Evolutionary conservation across 352 stramenopile species (phyloP), one percentile per base, ranked within the genome.

Genomic region (Pythium dissimile): DNA sequence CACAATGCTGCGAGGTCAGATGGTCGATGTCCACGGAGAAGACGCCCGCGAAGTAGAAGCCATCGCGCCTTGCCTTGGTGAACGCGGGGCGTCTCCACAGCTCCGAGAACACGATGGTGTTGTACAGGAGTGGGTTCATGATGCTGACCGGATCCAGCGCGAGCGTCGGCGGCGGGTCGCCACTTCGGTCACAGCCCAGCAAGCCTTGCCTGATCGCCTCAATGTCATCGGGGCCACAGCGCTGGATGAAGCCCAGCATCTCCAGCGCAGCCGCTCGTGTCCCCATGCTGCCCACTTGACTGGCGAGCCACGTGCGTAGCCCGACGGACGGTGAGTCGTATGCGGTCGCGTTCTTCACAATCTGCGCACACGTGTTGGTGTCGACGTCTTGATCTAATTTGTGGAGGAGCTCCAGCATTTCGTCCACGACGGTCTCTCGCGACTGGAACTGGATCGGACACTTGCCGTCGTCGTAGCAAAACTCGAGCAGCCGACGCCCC

Each of bases 91-190:
- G 27, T 4, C 15, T 34, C 52, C 52, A 71, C 5, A 26, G 46
- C 28, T 71, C 64, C 4, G 58, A 67, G 34, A 48, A 67, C 15
- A 67, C 59, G 16, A 70, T 56, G n/a, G 54, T 9, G 11, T 54
- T 55, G 46, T 64, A 68, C 30, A 68, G 30, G 18, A 68, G 34
- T 30, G 44, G 1, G 31, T 20, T 59, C 30, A 32, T 13, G 27
- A 41, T 50, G 3, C 43, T 20, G 2, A 65, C 16, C 2, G 41
- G 47, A 15, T 65, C 49, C 11, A 30, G 42, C 11, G 35, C n/a
- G n/a, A n/a, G n/a, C n/a, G n/a, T n/a, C 30, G 32, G 23, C 6
- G 5, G 23, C 13, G 18, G 13, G 8, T 35, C 43, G 2, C n/a
- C 26, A 11, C 13, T 26, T 6, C 23, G 23, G 12, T 23, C 43